Evolutionary conservation across 139 green algal genomes (phyloP).

Genomic region (Parachlorella kessleri): DNA sequence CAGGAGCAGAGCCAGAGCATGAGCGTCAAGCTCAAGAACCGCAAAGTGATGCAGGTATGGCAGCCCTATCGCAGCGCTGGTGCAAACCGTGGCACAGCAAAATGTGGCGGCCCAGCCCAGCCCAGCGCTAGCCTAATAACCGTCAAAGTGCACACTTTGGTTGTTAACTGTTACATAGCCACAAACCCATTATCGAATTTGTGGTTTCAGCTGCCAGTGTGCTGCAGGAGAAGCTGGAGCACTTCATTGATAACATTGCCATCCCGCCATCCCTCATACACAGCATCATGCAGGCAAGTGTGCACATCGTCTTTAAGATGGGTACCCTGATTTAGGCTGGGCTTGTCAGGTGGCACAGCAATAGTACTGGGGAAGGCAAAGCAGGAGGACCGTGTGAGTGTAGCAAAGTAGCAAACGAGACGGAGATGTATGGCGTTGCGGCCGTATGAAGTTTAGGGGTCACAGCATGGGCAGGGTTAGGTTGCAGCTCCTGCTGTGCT

Average conservation of each 20-base stretch:
- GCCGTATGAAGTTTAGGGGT: no score
- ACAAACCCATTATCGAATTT: neutral
- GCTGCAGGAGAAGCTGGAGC: slow-evolving; percentile 58
- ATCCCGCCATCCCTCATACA: slow-evolving; percentile 86
- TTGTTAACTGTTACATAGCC: no score
- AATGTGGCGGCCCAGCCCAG: no score
- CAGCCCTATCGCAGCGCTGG: neutral
- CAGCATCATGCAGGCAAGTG: slow-evolving; percentile 67
- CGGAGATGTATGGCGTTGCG: no score
- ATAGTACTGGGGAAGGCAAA: no score
- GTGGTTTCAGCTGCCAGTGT: neutral
- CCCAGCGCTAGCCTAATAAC: no score
- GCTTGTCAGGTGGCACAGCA: neutral
- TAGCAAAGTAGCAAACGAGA: no score
- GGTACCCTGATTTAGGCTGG: neutral
- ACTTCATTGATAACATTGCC: slow-evolving; percentile 85
- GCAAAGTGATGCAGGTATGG: slow-evolving; percentile 64
- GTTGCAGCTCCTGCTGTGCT: no score
- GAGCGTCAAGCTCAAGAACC: slow-evolving; percentile 87
- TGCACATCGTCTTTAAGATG: neutral
- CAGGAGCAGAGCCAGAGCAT: slow-evolving; percentile 87
- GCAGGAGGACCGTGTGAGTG: no score
- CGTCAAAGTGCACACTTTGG: no score
- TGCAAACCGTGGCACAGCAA: neutral
- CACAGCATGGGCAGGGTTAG: no score